A percentile compares a stretch with the other conserved stretches of the same genome.
phyloP scores from a whole-genome alignment of 176 grass and related monocot species.

The Aegilops umbellulata region DNA sequence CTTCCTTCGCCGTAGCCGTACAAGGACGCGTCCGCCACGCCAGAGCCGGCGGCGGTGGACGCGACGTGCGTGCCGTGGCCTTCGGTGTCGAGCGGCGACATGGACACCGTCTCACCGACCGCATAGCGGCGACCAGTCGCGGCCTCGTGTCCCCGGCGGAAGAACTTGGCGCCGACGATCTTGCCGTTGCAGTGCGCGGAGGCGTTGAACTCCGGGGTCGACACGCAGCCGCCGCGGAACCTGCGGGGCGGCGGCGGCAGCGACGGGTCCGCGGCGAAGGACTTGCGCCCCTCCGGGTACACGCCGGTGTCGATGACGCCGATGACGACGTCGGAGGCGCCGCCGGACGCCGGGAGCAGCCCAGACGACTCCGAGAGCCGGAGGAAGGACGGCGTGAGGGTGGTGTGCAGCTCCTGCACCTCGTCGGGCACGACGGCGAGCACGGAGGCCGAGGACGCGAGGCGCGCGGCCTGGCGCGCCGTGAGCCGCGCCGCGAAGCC shows the following conservation, averaged over 20 bases:
- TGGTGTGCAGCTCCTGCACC: slow-evolving; percentile 35
- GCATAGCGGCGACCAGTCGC: background rate
- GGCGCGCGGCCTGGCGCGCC: slow-evolving; percentile 32
- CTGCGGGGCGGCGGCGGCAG: background rate
- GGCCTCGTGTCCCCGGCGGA: background rate
- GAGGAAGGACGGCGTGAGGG: slow-evolving; percentile 48
- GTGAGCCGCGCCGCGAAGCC: slow-evolving; percentile 54
- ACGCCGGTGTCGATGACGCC: slow-evolving; percentile 17
- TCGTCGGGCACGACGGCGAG: slow-evolving; percentile 39
- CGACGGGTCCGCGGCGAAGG: slow-evolving; percentile 16
- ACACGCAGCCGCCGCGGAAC: slow-evolving; percentile 33
- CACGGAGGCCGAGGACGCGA: slow-evolving; percentile 30
- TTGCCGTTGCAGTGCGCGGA: slow-evolving; percentile 40
- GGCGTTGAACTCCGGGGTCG: slow-evolving; percentile 16
- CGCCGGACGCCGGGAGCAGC: slow-evolving; percentile 27
- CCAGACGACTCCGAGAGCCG: slow-evolving; percentile 35
- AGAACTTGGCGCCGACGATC: slow-evolving; percentile 44
- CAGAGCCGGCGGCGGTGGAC: slow-evolving; percentile 29
- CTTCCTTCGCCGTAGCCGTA: slow-evolving; percentile 22
- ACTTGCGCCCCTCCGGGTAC: slow-evolving; percentile 20
- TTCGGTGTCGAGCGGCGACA: slow-evolving; percentile 41
- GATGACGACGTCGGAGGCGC: slow-evolving; percentile 30
- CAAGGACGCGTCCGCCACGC: slow-evolving; percentile 18
- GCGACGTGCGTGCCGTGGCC: slow-evolving; percentile 53
- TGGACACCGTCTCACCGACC: slow-evolving; percentile 30